These are phyloP conservation scores for Saccharata proteae DNA, from an alignment of 2,329 filamentous ascomycete genomes.

Conservation along the genomic window DNA sequence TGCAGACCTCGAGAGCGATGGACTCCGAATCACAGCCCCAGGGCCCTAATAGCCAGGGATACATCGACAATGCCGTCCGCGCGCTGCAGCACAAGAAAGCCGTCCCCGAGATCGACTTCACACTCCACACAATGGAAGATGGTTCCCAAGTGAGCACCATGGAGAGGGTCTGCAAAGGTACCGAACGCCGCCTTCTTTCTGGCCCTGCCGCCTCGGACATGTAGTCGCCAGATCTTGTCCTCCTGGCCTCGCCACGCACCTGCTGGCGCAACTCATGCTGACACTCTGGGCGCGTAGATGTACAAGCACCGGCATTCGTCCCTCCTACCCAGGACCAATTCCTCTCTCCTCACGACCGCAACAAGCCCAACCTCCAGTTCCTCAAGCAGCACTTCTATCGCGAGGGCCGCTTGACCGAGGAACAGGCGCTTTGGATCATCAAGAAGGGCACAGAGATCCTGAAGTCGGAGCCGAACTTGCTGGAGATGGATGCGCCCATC, in stretches of 20 bases:
- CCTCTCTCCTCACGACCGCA: conserved; percentile 71
- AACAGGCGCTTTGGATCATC: conserved; percentile 95
- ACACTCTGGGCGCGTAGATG: conserved; percentile 48
- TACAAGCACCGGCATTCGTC: conserved; percentile 90
- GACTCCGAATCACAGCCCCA: no score
- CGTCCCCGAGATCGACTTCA: conserved; percentile 95
- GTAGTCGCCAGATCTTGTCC: neutral
- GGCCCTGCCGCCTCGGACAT: no score
- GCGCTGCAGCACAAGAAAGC: conserved; percentile 93
- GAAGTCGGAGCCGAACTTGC: conserved; percentile 79
- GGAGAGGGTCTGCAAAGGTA: conserved; percentile 98
- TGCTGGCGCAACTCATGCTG: conserved; percentile 14
- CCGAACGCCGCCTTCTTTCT: neutral
- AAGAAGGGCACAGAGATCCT: conserved; percentile 77
- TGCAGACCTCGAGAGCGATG: no score
- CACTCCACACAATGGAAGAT: conserved; percentile 97
- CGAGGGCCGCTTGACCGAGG: conserved; percentile 90
- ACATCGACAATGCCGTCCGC: conserved; percentile 76
- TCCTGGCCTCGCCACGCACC: conserved; percentile 3
- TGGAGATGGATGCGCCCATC: conserved; percentile 99
- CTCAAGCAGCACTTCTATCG: conserved; percentile 98
- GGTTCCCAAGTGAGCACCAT: conserved; percentile 86
- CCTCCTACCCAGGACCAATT: conserved; percentile 92
- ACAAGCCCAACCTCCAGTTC: conserved; percentile 86
- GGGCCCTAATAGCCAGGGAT: conserved; percentile 30